These are phyloP conservation scores for Haematococcus lacustris DNA, from an alignment of 139 green algal genomes.

Conservation along the genomic window DNA sequence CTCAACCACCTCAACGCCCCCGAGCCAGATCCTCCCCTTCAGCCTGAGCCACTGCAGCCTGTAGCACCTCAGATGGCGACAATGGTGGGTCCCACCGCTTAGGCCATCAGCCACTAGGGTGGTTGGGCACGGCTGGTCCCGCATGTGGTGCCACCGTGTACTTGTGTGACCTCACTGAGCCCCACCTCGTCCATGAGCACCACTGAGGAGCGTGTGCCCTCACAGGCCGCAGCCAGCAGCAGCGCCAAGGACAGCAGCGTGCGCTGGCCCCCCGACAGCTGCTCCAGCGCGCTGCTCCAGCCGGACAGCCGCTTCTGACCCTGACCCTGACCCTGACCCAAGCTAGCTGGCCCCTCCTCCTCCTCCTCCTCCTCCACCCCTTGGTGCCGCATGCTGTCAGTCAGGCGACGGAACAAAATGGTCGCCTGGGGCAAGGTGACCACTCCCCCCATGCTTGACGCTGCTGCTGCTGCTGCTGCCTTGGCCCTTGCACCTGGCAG, in stretches of 20 bases:
- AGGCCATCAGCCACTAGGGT: neutral
- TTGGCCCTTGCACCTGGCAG: too few species aligned
- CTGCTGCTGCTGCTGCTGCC: too few species aligned
- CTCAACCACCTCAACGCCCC: neutral
- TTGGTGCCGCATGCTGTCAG: neutral
- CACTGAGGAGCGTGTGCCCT: neutral
- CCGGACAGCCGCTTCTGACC: too few species aligned
- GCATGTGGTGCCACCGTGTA: too few species aligned
- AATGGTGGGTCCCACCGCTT: neutral
- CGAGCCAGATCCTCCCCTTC: neutral
- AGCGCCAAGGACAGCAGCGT: constrained; percentile 46
- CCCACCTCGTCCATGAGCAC: constrained; percentile 27
- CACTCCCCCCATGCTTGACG: too few species aligned
- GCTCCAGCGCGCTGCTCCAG: neutral
- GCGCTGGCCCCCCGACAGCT: constrained; percentile 29
- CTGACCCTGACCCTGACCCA: neutral
- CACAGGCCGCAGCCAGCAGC: constrained; percentile 34
- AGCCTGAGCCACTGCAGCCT: neutral
- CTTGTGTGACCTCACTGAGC: neutral
- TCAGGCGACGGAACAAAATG: neutral
- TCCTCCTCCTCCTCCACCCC: neutral
- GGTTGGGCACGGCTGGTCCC: neutral
- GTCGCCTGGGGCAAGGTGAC: neutral
- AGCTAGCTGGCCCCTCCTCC: neutral
- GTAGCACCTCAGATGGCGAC: neutral